Evolutionary conservation across 768 basidiomycete genomes (phyloP).

Genomic region (Pluteus cervinus): DNA sequence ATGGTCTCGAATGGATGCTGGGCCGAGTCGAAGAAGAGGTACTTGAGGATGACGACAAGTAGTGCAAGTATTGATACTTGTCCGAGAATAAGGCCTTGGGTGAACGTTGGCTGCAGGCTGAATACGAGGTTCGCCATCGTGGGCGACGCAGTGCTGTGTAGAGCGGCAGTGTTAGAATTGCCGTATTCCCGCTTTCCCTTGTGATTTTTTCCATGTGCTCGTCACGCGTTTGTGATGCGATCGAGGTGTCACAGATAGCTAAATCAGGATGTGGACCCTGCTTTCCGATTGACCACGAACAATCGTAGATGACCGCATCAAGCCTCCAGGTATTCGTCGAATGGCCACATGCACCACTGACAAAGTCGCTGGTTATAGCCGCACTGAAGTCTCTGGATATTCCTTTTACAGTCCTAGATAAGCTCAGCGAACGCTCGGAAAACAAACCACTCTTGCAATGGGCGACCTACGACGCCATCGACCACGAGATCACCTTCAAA

Average conservation of each 20-base stretch:
- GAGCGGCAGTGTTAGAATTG: not conserved
- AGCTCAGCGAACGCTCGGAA: slow-evolving; percentile 8
- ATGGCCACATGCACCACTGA: slow-evolving; percentile 48
- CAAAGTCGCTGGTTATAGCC: slow-evolving; percentile 36
- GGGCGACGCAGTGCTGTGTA: slow-evolving; percentile 5
- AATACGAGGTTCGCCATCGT: slow-evolving; percentile 47
- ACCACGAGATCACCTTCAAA: slow-evolving; percentile 64
- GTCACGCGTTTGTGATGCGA: no score
- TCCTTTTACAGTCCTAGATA: slow-evolving; percentile 14
- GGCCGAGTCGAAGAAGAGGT: slow-evolving; percentile 87
- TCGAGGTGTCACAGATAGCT: no score
- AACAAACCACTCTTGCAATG: slow-evolving; percentile 52
- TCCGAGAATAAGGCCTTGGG: slow-evolving; percentile 89
- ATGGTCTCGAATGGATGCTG: slow-evolving; percentile 48
- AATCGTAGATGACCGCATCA: slow-evolving; percentile 3
- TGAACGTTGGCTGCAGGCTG: slow-evolving; percentile 84
- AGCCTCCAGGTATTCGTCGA: slow-evolving; percentile 24
- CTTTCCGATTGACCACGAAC: slow-evolving; percentile 14
- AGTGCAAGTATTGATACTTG: slow-evolving; percentile 84
- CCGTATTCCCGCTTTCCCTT: no score
- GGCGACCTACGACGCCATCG: slow-evolving; percentile 85
- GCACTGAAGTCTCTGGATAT: slow-evolving; percentile 24
- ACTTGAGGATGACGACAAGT: slow-evolving; percentile 79
- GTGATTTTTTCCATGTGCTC: no score
- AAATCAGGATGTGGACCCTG: no score